These are phyloP conservation scores for Apium graveolens DNA, from an alignment of 129 eudicot species.

Conservation along the genomic window DNA sequence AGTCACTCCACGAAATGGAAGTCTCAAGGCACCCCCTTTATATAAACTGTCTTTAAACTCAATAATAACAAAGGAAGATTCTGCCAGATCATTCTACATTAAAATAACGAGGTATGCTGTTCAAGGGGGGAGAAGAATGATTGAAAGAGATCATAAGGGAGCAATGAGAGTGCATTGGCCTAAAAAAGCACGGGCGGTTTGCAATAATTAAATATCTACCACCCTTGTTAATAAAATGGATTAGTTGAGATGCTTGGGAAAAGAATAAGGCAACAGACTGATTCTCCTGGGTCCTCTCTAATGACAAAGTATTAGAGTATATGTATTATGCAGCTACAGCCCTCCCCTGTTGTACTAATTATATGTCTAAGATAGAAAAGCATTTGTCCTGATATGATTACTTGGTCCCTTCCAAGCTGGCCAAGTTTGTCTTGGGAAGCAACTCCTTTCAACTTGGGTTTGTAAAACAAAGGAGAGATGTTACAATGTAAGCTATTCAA, in stretches of 20 bases:
- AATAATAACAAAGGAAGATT: constrained; percentile 18
- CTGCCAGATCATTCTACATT: constrained; percentile 18
- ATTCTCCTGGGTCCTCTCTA: constrained; percentile 37
- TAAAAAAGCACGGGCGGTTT: constrained; percentile 3
- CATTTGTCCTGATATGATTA: constrained; percentile 18
- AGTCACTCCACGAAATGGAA: neutral
- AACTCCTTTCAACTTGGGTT: constrained; percentile 15
- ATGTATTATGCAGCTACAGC: constrained; percentile 12
- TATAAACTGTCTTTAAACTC: constrained; percentile 1
- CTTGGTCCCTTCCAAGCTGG: constrained; percentile 42
- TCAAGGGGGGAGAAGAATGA: constrained; percentile 31
- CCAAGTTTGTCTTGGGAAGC: constrained; percentile 43
- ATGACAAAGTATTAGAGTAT: constrained; percentile 16
- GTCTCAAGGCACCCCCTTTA: neutral
- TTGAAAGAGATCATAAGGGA: constrained; percentile 12
- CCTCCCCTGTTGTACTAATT: neutral
- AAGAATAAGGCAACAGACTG: constrained; percentile 3
- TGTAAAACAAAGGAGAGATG: constrained; percentile 5
- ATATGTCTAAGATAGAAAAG: constrained; percentile 10
- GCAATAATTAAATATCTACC: constrained; percentile 15
- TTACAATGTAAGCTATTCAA: neutral
- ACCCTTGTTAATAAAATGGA: neutral
- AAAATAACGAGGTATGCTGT: constrained; percentile 19
- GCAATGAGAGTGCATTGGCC: neutral
- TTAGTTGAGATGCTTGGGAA: neutral